Evolutionary conservation across 2,329 filamentous ascomycete species (phyloP), one percentile per base, ranked within the genome.

Genomic region (Arthrobotrys musiformis): DNA sequence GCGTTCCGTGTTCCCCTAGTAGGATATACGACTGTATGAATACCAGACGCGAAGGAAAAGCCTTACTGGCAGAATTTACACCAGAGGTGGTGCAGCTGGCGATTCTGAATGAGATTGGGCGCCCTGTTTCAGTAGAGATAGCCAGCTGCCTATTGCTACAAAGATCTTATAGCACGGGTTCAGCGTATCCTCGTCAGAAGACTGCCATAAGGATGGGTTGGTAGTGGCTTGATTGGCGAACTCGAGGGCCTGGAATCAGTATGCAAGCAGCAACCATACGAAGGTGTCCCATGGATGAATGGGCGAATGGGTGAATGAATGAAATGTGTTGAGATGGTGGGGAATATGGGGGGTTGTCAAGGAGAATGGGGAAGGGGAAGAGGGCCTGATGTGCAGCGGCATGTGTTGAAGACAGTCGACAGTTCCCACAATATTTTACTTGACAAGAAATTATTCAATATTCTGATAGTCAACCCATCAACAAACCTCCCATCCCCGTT

Each of bases 331-430:
- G 52, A 56, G 2, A 8, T 33, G 30, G 9, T 26, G 1, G 4
- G 50, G 28, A 13, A 0, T n/a, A n/a, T 35, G 26, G 48, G n/a
- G 15, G n/a, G 28, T 11, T 54, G 28, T 19, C 11, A 19, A 15
- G 28, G 11, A 7, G 50, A 35, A 13, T n/a, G 50, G 2, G 4
- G 50, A 22, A 4, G 9, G 3, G 26, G 30, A 17, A 8, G 28
- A 17, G 50, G 28, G 44, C 30, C 4, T 33, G 4, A 9, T 42
- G 40, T 17, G 15, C 19, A 17, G 4, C 30, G 4, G 40, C 8
- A 17, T 56, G 54, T 40, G 54, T 58, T 58, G 54, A 58, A 11
- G 54, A 40, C 37, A n/a, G 58, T 62, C 37, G 37, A 33, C 37
- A 30, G 37, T 15, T 62, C 19, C n/a, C 3, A 5, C 13, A 48